Evolutionary conservation across 805 yeast species (phyloP).

Genomic region (Hanseniaspora meyeri): DNA sequence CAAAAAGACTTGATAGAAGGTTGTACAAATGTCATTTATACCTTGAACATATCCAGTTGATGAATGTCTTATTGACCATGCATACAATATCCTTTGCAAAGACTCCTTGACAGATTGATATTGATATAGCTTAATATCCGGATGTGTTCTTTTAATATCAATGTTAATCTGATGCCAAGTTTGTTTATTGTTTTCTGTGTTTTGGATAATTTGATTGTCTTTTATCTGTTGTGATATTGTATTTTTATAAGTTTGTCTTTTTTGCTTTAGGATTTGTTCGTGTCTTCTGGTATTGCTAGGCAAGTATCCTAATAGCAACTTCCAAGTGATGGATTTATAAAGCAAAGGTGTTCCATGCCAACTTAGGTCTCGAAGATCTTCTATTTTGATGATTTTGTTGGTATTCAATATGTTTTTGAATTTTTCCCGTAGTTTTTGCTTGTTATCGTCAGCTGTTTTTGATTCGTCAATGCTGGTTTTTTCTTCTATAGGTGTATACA

Average conservation of each 20-base stretch:
- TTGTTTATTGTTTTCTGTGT: conserved; percentile 51
- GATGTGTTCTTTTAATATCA: conserved; percentile 90
- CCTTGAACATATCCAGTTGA: conserved; percentile 98
- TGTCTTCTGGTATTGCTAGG: conserved; percentile 78
- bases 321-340: conserved; percentile 79
- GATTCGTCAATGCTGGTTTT: not conserved
- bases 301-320: conserved; percentile 72
- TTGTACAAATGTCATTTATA: conserved; percentile 85
- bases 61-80: conserved; percentile 96
- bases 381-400: conserved; percentile 46
- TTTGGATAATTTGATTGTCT: conserved; percentile 33
- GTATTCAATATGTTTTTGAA: conserved; percentile 51
- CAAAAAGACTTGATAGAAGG: conserved; percentile 78
- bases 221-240: conserved; percentile 34
- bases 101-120: conserved; percentile 61
- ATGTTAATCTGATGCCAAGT: conserved; percentile 94
- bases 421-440: conserved; percentile 33
- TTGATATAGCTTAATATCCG: conserved; percentile 62
- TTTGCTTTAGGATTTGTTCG: conserved; percentile 53
- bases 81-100: conserved; percentile 65
- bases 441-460: conserved; percentile 17
- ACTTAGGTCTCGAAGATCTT: conserved; percentile 60
- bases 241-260: conserved; percentile 72
- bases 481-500: not conserved
- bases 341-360: conserved; percentile 91